Percentiles rank a stretch among this genome's conserved stretches.
Evolutionary conservation across 2,329 filamentous ascomycete species (phyloP).

Genomic region (Phyllosticta citrichinensis): DNA sequence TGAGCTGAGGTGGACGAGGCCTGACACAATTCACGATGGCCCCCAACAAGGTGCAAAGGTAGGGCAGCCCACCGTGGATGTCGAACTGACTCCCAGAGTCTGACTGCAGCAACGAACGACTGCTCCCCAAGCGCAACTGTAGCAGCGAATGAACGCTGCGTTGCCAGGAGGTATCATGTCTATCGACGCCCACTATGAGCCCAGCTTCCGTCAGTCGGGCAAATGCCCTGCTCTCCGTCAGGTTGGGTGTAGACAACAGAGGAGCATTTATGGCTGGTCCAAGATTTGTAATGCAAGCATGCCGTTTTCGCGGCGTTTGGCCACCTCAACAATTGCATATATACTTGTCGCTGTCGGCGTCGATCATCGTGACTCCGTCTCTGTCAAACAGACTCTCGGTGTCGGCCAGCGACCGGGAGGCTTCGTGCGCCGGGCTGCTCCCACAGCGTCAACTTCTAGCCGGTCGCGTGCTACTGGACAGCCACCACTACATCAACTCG

Average conservation of each 20-base stretch:
- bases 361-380: background rate
- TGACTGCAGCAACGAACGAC: no score
- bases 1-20: background rate
- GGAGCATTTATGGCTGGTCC: background rate
- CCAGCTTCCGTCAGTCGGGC: background rate
- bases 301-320: background rate
- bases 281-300: background rate
- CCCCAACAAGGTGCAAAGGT: no score
- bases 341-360: no score
- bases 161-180: no score
- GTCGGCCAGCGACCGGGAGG: background rate
- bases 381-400: background rate
- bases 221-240: background rate
- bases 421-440: background rate
- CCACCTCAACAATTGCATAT: background rate
- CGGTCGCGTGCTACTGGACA: background rate
- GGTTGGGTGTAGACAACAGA: background rate
- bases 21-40: background rate
- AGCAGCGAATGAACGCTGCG: no score
- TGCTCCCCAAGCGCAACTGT: no score
- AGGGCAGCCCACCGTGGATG: no score
- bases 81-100: no score
- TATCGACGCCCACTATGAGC: background rate
- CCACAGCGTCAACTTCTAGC: background rate
- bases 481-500: background rate